phyloP scores from a whole-genome alignment of 495 filamentous ascomycete species.

The Staphylotrichum tortipilum region DNA sequence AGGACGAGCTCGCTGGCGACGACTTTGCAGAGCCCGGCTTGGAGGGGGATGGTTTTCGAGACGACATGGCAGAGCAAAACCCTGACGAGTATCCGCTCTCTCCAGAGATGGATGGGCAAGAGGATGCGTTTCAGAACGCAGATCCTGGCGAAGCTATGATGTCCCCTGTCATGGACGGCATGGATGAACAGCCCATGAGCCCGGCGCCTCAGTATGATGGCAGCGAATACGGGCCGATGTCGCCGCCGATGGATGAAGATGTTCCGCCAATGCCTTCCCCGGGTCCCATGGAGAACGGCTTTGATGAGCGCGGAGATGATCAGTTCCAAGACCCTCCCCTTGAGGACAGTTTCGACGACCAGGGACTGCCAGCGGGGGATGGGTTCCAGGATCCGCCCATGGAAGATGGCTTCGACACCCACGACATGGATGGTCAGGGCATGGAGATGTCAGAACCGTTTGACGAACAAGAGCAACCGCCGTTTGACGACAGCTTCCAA shows the following conservation, averaged over 20 bases:
- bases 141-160: neutral
- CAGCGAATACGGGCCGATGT: slow-evolving; percentile 1
- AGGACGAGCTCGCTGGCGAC: neutral
- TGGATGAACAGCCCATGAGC: neutral
- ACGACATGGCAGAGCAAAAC: neutral
- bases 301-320: neutral
- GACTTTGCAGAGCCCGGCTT: neutral
- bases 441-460: too few relatives aligned
- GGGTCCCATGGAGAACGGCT: neutral
- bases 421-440: neutral
- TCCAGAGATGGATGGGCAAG: neutral
- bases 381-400: neutral
- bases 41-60: neutral
- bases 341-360: neutral
- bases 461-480: too few relatives aligned
- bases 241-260: neutral
- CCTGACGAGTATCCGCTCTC: neutral
- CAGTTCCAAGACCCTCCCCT: neutral
- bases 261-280: neutral
- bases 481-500: neutral
- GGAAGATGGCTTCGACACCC: neutral
- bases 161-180: slow-evolving; percentile 1
- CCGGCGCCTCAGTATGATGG: slow-evolving; percentile 1
- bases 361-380: neutral
- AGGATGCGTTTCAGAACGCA: neutral